These are phyloP conservation scores for Aspergillus jensenii DNA, from an alignment of 2,329 filamentous ascomycete genomes.

Conservation along the genomic window DNA sequence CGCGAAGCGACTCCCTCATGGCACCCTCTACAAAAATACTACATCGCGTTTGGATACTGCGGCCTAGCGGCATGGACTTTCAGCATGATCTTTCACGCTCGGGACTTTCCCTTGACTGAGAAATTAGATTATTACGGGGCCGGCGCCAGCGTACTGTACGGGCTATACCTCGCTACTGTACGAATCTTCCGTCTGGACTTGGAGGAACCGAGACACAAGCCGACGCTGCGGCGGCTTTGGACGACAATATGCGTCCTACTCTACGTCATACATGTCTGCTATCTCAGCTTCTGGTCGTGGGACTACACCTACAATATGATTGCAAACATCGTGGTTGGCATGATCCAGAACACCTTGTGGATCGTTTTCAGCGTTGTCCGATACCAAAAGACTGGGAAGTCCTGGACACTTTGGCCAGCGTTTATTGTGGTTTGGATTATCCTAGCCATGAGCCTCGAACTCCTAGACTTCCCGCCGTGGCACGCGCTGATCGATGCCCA, in stretches of 20 bases:
- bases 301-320: slow-evolving; percentile 99
- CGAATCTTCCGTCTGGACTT: slow-evolving; percentile 80
- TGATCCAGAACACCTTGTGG: slow-evolving; percentile 82
- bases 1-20: slow-evolving; percentile 66
- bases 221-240: slow-evolving; percentile 69
- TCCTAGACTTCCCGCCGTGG: slow-evolving; percentile 89
- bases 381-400: slow-evolving; percentile 65
- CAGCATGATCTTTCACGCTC: slow-evolving; percentile 87
- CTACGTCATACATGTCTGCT: slow-evolving; percentile 76
- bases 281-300: slow-evolving; percentile 83
- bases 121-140: slow-evolving; percentile 96
- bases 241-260: slow-evolving; percentile 68
- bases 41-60: slow-evolving; percentile 75
- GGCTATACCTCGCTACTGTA: slow-evolving; percentile 80
- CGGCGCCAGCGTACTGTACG: slow-evolving; percentile 85
- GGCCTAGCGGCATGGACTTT: slow-evolving; percentile 83
- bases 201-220: slow-evolving; percentile 45
- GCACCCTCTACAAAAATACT: slow-evolving; percentile 79
- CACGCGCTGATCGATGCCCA: slow-evolving; percentile 85
- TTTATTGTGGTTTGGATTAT: slow-evolving; percentile 90
- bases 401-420: slow-evolving; percentile 87
- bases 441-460: slow-evolving; percentile 89
- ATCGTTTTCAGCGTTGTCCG: slow-evolving; percentile 74
- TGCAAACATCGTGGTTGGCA: slow-evolving; percentile 81
- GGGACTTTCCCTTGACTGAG: slow-evolving; percentile 84